phyloP scores from a whole-genome alignment of 2,329 filamentous ascomycete species.

The Beauveria sp. region DNA sequence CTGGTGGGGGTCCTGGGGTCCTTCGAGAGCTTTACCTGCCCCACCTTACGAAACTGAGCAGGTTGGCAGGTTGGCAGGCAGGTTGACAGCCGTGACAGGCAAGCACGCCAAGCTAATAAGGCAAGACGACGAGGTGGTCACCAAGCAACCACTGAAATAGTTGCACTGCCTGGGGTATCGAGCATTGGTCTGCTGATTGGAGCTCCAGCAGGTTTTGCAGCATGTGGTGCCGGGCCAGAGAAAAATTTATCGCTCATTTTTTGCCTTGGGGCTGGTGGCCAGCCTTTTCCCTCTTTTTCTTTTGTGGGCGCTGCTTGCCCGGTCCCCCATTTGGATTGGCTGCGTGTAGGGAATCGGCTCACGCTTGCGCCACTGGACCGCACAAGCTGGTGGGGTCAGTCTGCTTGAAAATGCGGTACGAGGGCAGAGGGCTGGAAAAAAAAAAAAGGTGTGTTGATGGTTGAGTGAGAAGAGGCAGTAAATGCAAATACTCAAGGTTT shows the following conservation, averaged over 20 bases:
- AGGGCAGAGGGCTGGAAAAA: background rate
- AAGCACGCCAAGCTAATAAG: no score
- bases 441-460: background rate
- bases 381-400: slow-evolving; percentile 9
- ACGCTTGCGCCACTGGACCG: slow-evolving; percentile 2
- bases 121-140: background rate
- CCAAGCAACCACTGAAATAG: background rate
- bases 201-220: background rate
- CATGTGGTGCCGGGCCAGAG: background rate
- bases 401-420: background rate
- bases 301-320: background rate
- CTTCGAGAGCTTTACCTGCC: background rate
- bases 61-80: background rate
- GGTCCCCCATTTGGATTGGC: background rate
- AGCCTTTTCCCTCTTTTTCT: slow-evolving; percentile 8
- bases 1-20: background rate
- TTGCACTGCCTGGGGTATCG: background rate
- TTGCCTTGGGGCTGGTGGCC: background rate
- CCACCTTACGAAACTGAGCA: slow-evolving; percentile 6
- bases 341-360: background rate
- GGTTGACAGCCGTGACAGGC: no score
- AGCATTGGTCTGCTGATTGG: background rate
- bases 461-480: background rate
- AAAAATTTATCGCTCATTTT: slow-evolving; percentile 10
- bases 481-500: background rate